These are phyloP conservation scores for Coffea eugenioides DNA, from an alignment of 257 asterid genomes.

Conservation along the genomic window DNA sequence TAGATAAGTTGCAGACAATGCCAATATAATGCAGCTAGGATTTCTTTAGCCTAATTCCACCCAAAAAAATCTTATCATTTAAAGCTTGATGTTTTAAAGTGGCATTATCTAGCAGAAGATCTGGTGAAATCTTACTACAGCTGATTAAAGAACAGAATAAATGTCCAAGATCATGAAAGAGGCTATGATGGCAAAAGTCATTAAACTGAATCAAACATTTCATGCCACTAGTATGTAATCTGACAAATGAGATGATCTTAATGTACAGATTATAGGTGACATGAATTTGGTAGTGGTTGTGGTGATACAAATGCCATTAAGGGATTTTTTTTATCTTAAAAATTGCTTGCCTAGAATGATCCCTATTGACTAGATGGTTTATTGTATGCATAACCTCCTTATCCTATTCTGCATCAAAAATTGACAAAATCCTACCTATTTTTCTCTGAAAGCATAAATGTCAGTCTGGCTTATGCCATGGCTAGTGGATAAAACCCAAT, in stretches of 20 bases:
- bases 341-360: background rate
- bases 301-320: background rate
- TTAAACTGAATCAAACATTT: background rate
- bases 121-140: background rate
- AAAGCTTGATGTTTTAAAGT: background rate
- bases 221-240: background rate
- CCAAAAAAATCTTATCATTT: no score
- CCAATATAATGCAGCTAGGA: background rate
- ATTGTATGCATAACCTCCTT: background rate
- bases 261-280: background rate
- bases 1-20: background rate
- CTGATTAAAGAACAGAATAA: background rate
- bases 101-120: background rate
- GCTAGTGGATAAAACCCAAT: background rate
- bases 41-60: no score
- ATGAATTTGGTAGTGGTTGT: background rate
- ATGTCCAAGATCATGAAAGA: background rate
- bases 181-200: background rate
- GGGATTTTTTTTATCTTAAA: background rate
- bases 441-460: background rate
- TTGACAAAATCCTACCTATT: background rate
- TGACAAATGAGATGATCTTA: background rate
- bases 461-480: background rate
- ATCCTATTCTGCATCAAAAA: background rate
- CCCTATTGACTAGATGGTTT: background rate